Percentiles rank a stretch among this genome's conserved stretches.
phyloP scores from a whole-genome alignment of 1,139 yeast species.

The Eremothecium cymbalariae region DNA sequence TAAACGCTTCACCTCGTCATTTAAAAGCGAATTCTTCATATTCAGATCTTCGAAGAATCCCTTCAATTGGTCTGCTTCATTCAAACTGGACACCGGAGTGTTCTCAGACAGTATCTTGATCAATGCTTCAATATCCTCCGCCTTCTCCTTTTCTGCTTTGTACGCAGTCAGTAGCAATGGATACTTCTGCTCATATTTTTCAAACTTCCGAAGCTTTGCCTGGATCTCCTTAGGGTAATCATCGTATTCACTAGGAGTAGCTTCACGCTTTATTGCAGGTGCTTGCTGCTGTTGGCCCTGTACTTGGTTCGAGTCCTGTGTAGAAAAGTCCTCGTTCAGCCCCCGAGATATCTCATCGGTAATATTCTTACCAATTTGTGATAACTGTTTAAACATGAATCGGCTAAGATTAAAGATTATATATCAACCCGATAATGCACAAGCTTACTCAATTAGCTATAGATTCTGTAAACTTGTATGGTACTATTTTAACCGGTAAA shows the following conservation, averaged over 20 bases:
- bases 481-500: no score
- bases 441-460: no score
- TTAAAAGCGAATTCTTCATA: slow-evolving; percentile 48
- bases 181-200: slow-evolving; percentile 82
- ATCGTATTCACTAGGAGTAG: slow-evolving; percentile 27
- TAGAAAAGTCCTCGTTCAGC: slow-evolving; percentile 25
- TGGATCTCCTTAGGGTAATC: slow-evolving; percentile 48
- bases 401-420: no score
- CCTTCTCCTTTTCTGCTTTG: slow-evolving; percentile 65
- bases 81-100: slow-evolving; percentile 70
- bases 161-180: slow-evolving; percentile 78
- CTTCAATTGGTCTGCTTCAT: slow-evolving; percentile 56
- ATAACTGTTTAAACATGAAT: slow-evolving; percentile 56
- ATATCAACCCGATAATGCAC: no score
- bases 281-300: slow-evolving; percentile 17
- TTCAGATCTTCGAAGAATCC: slow-evolving; percentile 62
- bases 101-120: slow-evolving; percentile 67
- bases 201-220: slow-evolving; percentile 64
- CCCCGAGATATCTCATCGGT: slow-evolving; percentile 46
- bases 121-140: slow-evolving; percentile 53
- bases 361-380: slow-evolving; percentile 58
- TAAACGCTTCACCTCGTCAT: slow-evolving; percentile 36
- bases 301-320: neutral
- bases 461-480: no score
- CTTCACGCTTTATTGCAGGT: no score